A percentile compares a stretch with the other conserved stretches of the same genome.
Evolutionary conservation across 2,329 filamentous ascomycete species (phyloP).

Genomic region (Neonectria hederae): DNA sequence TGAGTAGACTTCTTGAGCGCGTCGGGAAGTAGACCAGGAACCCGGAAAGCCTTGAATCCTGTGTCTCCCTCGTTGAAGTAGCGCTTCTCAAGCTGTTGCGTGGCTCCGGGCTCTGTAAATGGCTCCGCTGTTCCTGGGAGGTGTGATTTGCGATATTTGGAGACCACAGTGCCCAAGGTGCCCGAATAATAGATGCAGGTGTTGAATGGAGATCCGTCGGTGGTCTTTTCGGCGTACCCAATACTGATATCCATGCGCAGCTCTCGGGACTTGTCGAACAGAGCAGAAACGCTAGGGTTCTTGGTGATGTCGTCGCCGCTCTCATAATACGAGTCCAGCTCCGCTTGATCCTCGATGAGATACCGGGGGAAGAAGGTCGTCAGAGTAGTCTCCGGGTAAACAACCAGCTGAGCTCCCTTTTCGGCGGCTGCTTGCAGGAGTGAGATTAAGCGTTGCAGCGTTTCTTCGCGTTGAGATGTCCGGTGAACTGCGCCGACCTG

Average conservation of each 20-base stretch:
- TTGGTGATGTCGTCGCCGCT: neutral
- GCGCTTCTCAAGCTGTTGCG: slow-evolving; percentile 10
- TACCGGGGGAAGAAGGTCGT: slow-evolving; percentile 16
- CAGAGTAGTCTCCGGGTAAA: slow-evolving; percentile 8
- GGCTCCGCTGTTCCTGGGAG: slow-evolving; percentile 6
- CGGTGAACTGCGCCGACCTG: slow-evolving; percentile 11
- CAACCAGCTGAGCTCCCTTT: neutral
- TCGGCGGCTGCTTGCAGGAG: slow-evolving; percentile 2
- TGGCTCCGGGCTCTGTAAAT: neutral
- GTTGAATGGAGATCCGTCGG: neutral
- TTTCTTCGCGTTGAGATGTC: neutral
- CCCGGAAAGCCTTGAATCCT: slow-evolving; percentile 12
- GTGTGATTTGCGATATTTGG: slow-evolving; percentile 14
- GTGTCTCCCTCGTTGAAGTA: neutral
- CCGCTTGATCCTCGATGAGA: neutral
- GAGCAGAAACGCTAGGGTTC: neutral
- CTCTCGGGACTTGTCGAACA: neutral
- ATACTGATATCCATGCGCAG: slow-evolving; percentile 7
- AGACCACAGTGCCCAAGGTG: neutral
- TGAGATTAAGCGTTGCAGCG: neutral
- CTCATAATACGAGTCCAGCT: slow-evolving; percentile 1
- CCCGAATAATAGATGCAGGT: slow-evolving; percentile 15
- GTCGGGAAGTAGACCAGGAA: neutral
- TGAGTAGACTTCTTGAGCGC: neutral
- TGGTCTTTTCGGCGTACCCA: slow-evolving; percentile 8